These are phyloP conservation scores for Haplosporangium sp. DNA, from an alignment of 371 early-diverging fungal genomes.

Conservation along the genomic window DNA sequence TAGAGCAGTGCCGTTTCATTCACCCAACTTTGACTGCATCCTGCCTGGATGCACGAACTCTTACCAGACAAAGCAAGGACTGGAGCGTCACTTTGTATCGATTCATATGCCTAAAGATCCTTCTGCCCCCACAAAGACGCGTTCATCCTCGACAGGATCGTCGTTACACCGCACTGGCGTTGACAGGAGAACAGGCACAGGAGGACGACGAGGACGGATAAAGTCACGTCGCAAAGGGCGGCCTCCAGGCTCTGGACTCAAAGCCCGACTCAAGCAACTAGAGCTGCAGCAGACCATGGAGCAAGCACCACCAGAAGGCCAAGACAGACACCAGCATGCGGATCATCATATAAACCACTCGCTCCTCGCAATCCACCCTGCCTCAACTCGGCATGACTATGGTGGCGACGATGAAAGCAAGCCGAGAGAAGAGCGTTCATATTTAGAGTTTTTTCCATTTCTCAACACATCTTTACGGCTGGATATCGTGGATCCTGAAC, in stretches of 20 bases:
- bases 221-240: slow-evolving; percentile 40
- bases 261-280: slow-evolving; percentile 23
- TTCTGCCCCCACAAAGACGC: neutral
- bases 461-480: slow-evolving; percentile 69
- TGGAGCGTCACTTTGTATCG: slow-evolving; percentile 44
- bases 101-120: slow-evolving; percentile 40
- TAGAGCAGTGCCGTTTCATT: slow-evolving; percentile 32
- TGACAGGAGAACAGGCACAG: slow-evolving; percentile 5
- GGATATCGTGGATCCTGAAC: slow-evolving; percentile 52
- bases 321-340: neutral
- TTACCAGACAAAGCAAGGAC: slow-evolving; percentile 51
- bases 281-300: slow-evolving; percentile 2
- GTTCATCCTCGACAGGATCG: slow-evolving; percentile 1
- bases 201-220: slow-evolving; percentile 16
- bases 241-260: slow-evolving; percentile 32
- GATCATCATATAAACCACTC: slow-evolving; percentile 25
- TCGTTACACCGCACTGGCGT: neutral
- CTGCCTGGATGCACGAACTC: slow-evolving; percentile 42
- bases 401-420: slow-evolving; percentile 52
- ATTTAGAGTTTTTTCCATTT: slow-evolving; percentile 84
- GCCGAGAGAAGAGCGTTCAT: slow-evolving; percentile 89
- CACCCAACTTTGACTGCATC: slow-evolving; percentile 36
- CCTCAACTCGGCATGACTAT: slow-evolving; percentile 33
- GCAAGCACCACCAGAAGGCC: slow-evolving; percentile 4
- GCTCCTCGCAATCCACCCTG: slow-evolving; percentile 23